Evolutionary conservation across 2,329 filamentous ascomycete genomes (phyloP), one percentile per base, ranked within the genome.

Genomic region (Aspergillus chevalieri): DNA sequence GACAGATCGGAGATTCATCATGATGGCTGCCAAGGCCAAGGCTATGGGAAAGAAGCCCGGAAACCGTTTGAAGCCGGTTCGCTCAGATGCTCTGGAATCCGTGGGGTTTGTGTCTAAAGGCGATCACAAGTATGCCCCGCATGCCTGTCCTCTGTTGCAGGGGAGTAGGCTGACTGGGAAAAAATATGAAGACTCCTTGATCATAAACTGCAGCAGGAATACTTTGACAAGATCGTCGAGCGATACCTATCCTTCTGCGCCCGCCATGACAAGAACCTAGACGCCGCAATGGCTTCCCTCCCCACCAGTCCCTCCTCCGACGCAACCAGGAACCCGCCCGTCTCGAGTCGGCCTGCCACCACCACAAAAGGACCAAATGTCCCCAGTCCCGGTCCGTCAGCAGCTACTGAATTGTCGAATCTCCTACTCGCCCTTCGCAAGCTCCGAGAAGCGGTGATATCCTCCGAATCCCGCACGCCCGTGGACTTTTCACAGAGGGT

Each of bases 31-130:
- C 57, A 52, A 50, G 52, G 34, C 39, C 53, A 48, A 61, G 63
- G 43, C 56, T 54, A 24, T 50, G 54, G 26, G 51, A 46, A 36
- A 59, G 53, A 52, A 49, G 55, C 46, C 51, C 24, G 60, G 60
- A 50, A 66, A 61, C 52, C 66, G 87, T 55, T 74, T 94, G 55
- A 90, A 86, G 67, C 85, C 87, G 10, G 79, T 85, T 52, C 81
- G 85, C 50, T 10, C 38, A 19, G 90, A 96, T 67, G 82, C 87
- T 12, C 75, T 97, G 24, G 87, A 94, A 59, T 80, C 77, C 52
- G 86, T 94, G 57, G 91, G 92, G 1, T 78, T 95, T 56, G 89
- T 89, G 4, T 95, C 90, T 2, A 96, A 95, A 65, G 92, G 92
- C 47, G 92, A 97, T 68, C 87, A 79, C 44, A 85, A 87, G 90